Base-by-base conservation (phyloP, 352 stramenopile genomes). In the Pseudoperonospora humuli region DNA sequence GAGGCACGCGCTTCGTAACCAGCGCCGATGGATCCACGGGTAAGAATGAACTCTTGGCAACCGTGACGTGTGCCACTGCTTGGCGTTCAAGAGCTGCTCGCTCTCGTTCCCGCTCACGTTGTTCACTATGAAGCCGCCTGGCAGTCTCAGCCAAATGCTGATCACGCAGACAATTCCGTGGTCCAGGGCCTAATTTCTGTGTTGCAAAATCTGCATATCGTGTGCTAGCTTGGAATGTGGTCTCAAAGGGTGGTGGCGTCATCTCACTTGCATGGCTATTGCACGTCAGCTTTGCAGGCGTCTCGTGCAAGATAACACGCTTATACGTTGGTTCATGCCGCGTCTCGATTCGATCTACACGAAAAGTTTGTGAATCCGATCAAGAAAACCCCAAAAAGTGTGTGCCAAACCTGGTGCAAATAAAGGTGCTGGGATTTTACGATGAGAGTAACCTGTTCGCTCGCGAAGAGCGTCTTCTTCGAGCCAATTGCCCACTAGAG, bases 401-500 rank as follows among this genome's bases (percentile, higher is more conserved):
- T n/a, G n/a, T n/a, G n/a, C n/a, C n/a, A n/a, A n/a, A 69, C 64
- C 64, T 59, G 68, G 49, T 11, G 66, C 54, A 8, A 50, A 65
- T 11, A 55, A 18, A 2, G 53, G 28, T 7, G 51, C 48, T 1
- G 77, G 77, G 1, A 87, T 62, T 34, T 72, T 69, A 25, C 73
- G 70, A 7, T 77, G 69, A 2, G 73, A 64, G 24, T 76, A 79
- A 3, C 77, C 80, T 6, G 80, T 93, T 25, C 40, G 48, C 3
- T 57, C 37, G 7, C 75, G 71, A 27, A 93, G 57, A 1, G 77
- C 80, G 15, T 86, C 66, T 43, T 93, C 80, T 25, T 93, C 77
- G 35, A 93, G 75, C 80, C 80, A 93, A 50, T 93, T 93, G 15
- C 80, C 80, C 15, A 89, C 64, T 14, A 93, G 62, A 33, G 75